Conservation (phyloP, 192 early-diverging fungal species). For the Backusella macrospora region DNA sequence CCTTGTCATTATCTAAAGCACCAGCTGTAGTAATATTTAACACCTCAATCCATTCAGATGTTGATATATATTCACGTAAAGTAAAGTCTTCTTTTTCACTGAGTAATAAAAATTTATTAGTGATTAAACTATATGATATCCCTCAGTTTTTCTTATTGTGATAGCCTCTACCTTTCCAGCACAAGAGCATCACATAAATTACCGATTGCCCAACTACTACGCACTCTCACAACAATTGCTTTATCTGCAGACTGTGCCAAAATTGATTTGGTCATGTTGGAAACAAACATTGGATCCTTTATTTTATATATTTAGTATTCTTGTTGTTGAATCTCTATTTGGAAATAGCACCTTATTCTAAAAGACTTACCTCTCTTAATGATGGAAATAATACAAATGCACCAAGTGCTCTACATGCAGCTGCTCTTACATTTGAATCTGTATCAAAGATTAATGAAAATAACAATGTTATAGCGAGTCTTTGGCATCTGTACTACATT, state of each 20-base stretch:
- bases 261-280: slow-evolving; percentile 57
- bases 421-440: slow-evolving; percentile 58
- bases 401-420: slow-evolving; percentile 67
- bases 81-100: slow-evolving; percentile 30
- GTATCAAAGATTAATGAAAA: slow-evolving; percentile 54
- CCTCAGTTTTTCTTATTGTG: background rate
- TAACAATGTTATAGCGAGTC: slow-evolving; percentile 44
- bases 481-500: slow-evolving; percentile 41
- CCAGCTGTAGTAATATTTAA: slow-evolving; percentile 48
- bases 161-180: slow-evolving; percentile 27
- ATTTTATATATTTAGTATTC: background rate
- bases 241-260: slow-evolving; percentile 54
- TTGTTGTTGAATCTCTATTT: background rate
- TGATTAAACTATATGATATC: slow-evolving; percentile 8
- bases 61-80: slow-evolving; percentile 48
- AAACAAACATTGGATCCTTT: slow-evolving; percentile 60
- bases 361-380: slow-evolving; percentile 50
- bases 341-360: background rate
- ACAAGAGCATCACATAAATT: slow-evolving; percentile 70
- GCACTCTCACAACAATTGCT: slow-evolving; percentile 61
- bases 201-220: slow-evolving; percentile 79
- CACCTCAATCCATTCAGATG: slow-evolving; percentile 48
- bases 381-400: slow-evolving; percentile 60
- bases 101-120: background rate
- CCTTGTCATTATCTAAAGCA: slow-evolving; percentile 75